Evolutionary conservation across 345 rosid species (phyloP), one percentile per base, ranked within the genome.

Genomic region (Clarkia xantiana): DNA sequence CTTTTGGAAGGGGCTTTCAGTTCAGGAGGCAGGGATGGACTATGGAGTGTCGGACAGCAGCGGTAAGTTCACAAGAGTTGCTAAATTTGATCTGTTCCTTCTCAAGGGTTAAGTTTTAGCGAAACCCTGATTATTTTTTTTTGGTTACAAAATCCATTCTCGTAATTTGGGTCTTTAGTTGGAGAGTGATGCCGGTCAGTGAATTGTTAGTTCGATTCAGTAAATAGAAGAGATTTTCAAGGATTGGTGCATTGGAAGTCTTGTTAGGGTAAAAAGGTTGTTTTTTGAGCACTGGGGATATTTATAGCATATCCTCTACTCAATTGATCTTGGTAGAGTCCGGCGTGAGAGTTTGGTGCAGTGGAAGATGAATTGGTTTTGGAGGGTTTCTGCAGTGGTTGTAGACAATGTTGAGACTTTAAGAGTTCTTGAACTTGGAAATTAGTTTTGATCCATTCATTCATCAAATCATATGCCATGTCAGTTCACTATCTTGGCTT

Each of bases 41-140:
- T 81, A 70, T 60, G 80, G 63, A 38, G 64, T 71, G 64, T 81
- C 84, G 44, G 85, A 81, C 50, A 81, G 85, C 63, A 81, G 90
- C 53, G 82, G 90, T 78, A 54, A 68, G 85, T 65, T 48, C 39
- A 14, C 3, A 29, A 20, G 22, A 22, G 22, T 11, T 17, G 34
- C 20, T 4, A 11, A 53, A n/a, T 48, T 34, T n/a, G 25, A 53
- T 54, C n/a, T 12, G 25, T 9, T 47, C 13, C 34, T 45, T 52
- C 20, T 39, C 40, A 45, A 55, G 64, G 57, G 46, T 60, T 54
- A 16, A 14, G 36, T 43, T 16, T 14, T 11, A 46, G 34, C 52
- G 10, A 34, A 10, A 6, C 12, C 9, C 18, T 25, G 40, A 14
- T n/a, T 18, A 1, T 44, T n/a, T 13, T 18, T 3, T 44, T n/a